phyloP scores from a whole-genome alignment of 176 grass and related monocot genomes.

The Urochloa ruziziensis region DNA sequence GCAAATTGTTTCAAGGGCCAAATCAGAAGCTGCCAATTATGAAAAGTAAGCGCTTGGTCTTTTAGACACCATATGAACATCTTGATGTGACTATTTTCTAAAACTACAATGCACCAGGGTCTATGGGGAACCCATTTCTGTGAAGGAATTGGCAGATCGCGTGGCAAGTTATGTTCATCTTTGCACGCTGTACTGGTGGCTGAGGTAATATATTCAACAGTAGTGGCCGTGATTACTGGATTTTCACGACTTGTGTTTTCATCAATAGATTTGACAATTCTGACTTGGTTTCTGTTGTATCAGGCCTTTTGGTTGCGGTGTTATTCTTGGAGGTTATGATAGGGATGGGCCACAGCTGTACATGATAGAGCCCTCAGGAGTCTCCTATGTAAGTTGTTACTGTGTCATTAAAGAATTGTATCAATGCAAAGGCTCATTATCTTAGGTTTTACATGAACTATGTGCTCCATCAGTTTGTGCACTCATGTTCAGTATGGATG shows the following conservation, averaged over 20 bases:
- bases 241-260: neutral
- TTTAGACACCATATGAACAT: neutral
- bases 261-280: neutral
- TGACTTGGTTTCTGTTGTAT: slow-evolving; percentile 16
- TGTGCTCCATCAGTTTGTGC: neutral
- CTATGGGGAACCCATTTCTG: slow-evolving; percentile 78
- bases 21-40: slow-evolving; percentile 75
- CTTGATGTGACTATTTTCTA: slow-evolving; percentile 23
- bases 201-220: slow-evolving; percentile 44
- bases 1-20: slow-evolving; percentile 77
- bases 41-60: slow-evolving; percentile 48
- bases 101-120: slow-evolving; percentile 37
- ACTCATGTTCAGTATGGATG: neutral
- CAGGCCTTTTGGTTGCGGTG: slow-evolving; percentile 72
- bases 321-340: slow-evolving; percentile 97
- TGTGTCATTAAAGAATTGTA: neutral
- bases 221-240: neutral
- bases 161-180: slow-evolving; percentile 88
- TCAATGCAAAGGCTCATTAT: neutral
- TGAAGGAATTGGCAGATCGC: slow-evolving; percentile 85
- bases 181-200: slow-evolving; percentile 92
- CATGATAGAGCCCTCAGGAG: slow-evolving; percentile 69
- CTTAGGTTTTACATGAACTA: neutral
- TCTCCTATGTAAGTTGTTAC: slow-evolving; percentile 61
- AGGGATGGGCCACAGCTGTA: slow-evolving; percentile 93